Percentiles rank a stretch among this genome's conserved stretches.
phyloP scores from a whole-genome alignment of 2,329 filamentous ascomycete genomes.

The Calonectria honghensis region DNA sequence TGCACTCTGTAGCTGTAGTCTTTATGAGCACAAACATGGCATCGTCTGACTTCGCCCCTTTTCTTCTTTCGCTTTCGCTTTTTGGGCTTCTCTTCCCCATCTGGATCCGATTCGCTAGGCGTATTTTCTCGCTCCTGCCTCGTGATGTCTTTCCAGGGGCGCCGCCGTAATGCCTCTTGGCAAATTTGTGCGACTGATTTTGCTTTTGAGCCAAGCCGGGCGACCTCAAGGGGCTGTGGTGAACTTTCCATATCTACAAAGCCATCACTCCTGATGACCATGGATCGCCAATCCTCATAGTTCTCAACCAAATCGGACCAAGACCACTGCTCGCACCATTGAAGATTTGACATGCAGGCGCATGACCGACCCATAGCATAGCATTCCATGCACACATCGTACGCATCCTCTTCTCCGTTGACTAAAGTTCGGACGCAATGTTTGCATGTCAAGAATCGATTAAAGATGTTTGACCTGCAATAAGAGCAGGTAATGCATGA shows the following conservation, averaged over 20 bases:
- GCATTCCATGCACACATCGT: conserved; percentile 98
- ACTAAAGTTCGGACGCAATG: conserved; percentile 82
- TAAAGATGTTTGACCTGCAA: conserved; percentile 97
- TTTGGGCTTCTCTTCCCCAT: conserved; percentile 78
- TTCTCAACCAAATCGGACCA: conserved; percentile 86
- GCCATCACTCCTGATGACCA: conserved; percentile 84
- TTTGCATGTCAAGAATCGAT: conserved; percentile 94
- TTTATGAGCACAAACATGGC: conserved; percentile 88
- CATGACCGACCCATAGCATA: conserved; percentile 98
- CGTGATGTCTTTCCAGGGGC: conserved; percentile 89
- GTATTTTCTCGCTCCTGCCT: conserved; percentile 72
- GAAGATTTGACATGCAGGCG: conserved; percentile 87
- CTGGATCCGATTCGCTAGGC: conserved; percentile 71
- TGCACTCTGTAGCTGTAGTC: conserved; percentile 92
- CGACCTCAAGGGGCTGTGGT: conserved; percentile 82
- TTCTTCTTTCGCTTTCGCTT: conserved; percentile 75
- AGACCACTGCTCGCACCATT: conserved; percentile 94
- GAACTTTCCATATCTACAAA: conserved; percentile 79
- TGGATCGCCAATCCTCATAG: conserved; percentile 88
- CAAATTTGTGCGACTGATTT: conserved; percentile 95
- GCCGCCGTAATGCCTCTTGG: conserved; percentile 86
- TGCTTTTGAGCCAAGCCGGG: conserved; percentile 79
- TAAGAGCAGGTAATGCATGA: conserved; percentile 97
- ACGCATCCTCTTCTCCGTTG: conserved; percentile 85
- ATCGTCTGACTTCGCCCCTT: conserved; percentile 74